Evolutionary conservation across 2,329 filamentous ascomycete species (phyloP), one percentile per base, ranked within the genome.

Genomic region (Fusarium sp.): DNA sequence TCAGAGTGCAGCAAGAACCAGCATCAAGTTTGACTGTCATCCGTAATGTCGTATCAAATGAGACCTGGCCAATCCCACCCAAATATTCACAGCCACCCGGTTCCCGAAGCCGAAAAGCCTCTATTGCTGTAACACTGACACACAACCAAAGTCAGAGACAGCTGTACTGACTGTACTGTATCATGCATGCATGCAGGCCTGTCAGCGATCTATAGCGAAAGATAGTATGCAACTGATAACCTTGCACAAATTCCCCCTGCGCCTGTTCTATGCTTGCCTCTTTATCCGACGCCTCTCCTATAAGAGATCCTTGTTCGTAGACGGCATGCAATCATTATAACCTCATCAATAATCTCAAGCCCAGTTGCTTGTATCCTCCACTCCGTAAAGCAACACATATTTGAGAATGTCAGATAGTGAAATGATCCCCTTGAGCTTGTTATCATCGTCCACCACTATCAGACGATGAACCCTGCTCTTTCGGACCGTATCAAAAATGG

Each of bases 341-440:
- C 70, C 53, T 74, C 62, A 61, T 72, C 66, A 49, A 55, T 37
- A 42, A 27, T 37, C 33, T 71, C 61, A 74, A 52, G 60, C 38
- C 75, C 73, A 77, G 55, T 60, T 69, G 52, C 67, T 69, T 63
- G 70, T 71, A 32, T 90, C 87, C 73, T 89, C 90, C 77, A 93
- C 91, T 56, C 93, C 93, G 74, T 93, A 88, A 26, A 97, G 86
- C 71, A 99, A 86, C 57, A 98, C 93, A 80, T 99, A 98, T 77
- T 97, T 94, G 73, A 99, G 88, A 73, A 99, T 98, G 82, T 99
- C 96, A 64, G 95, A 98, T 59, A 99, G 86, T 10, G 95, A 98
- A 66, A 99, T 90, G 60, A 99, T 90, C 49, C 96, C 96, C 80
- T 92, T 93, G 60, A 99, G 89, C 74, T 91, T 90, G 79, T 91